Percentiles rank a stretch among this genome's conserved stretches.
phyloP scores from a whole-genome alignment of 1,139 yeast species.

The Eremothecium cymbalariae region DNA sequence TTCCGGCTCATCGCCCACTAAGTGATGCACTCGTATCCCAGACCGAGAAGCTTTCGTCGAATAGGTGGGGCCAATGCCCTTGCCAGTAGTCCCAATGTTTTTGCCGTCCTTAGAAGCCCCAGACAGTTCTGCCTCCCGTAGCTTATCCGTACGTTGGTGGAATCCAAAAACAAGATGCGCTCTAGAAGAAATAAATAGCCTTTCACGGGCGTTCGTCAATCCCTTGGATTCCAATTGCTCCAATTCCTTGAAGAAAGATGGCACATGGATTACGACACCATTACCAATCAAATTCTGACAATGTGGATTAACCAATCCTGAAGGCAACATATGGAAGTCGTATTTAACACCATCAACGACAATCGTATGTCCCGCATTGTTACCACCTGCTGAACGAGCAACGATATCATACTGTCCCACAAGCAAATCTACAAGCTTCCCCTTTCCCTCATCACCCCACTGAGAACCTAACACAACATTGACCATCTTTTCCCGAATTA shows the following conservation, averaged over 20 bases:
- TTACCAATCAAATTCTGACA: slow-evolving; percentile 88
- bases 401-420: slow-evolving; percentile 94
- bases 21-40: slow-evolving; percentile 93
- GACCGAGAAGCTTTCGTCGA: slow-evolving; percentile 96
- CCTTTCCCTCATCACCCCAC: slow-evolving; percentile 99
- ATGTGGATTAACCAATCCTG: slow-evolving; percentile 88
- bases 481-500: slow-evolving; percentile 35
- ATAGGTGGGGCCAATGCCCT: slow-evolving; percentile 98
- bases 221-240: slow-evolving; percentile 75
- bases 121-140: slow-evolving; percentile 87
- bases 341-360: slow-evolving; percentile 82
- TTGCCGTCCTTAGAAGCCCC: slow-evolving; percentile 53
- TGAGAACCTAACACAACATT: slow-evolving; percentile 91
- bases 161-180: slow-evolving; percentile 96
- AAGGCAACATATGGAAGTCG: slow-evolving; percentile 98
- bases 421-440: slow-evolving; percentile 86
- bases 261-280: slow-evolving; percentile 94
- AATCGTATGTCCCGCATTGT: slow-evolving; percentile 98
- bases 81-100: slow-evolving; percentile 96
- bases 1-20: slow-evolving; percentile 79
- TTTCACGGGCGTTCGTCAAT: slow-evolving; percentile 56
- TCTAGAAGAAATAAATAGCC: slow-evolving; percentile 83
- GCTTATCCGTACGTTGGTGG: slow-evolving; percentile 93
- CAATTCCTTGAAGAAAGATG: slow-evolving; percentile 85
- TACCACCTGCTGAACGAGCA: slow-evolving; percentile 98